Evolutionary conservation across 768 basidiomycete species (phyloP).

Genomic region (Tulasnella sp.): DNA sequence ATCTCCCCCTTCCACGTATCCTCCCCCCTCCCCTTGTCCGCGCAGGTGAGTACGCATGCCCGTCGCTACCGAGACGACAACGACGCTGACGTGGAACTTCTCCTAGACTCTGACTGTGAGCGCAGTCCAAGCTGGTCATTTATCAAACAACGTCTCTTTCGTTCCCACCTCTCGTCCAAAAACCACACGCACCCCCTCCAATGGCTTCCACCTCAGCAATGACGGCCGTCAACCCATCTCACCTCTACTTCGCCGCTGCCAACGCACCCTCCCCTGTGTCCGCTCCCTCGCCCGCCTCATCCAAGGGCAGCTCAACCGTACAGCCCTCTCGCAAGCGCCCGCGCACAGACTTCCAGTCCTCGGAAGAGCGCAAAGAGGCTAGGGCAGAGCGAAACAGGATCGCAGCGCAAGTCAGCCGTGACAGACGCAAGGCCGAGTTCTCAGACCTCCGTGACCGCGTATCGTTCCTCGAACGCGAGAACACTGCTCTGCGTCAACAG

Average conservation of each 20-base stretch:
- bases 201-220: slow-evolving; percentile 2
- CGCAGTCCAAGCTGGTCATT: not conserved
- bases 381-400: slow-evolving; percentile 87
- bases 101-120: not conserved
- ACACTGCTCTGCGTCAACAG: slow-evolving; percentile 31
- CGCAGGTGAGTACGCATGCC: not conserved
- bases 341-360: slow-evolving; percentile 42
- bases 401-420: slow-evolving; percentile 87
- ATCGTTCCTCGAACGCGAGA: slow-evolving; percentile 71
- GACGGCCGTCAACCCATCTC: slow-evolving; percentile 4
- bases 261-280: not conserved
- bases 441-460: slow-evolving; percentile 53
- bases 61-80: not conserved
- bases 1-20: not conserved
- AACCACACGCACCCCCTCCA: not conserved
- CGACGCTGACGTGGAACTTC: not conserved
- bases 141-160: not conserved
- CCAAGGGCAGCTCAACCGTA: slow-evolving; percentile 13
- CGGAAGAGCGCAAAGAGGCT: slow-evolving; percentile 77
- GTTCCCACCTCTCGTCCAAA: not conserved
- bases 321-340: slow-evolving; percentile 47
- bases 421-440: slow-evolving; percentile 81
- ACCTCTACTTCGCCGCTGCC: slow-evolving; percentile 16
- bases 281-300: slow-evolving; percentile 11
- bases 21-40: not conserved